phyloP scores from a whole-genome alignment of 1,284 basidiomycete genomes.

The Mixia osmundae region DNA sequence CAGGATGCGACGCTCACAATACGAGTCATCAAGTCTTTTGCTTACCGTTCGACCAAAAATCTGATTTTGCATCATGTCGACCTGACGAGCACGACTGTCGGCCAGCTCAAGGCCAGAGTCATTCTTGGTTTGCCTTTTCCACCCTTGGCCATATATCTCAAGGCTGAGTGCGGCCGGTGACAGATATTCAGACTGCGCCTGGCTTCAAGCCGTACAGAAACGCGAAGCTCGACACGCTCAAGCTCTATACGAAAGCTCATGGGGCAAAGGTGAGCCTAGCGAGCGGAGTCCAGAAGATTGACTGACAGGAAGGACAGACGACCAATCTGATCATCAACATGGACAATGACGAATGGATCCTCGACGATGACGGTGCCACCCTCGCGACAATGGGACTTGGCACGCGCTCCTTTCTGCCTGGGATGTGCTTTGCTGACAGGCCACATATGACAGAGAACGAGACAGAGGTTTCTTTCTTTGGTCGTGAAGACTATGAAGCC shows the following conservation, averaged over 20 bases:
- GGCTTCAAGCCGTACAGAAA: constrained; percentile 72
- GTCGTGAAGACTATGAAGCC: constrained; percentile 42
- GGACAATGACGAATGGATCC: constrained; percentile 78
- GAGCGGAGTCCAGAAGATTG: no score
- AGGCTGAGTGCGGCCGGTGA: not conserved
- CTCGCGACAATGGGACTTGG: constrained; percentile 50
- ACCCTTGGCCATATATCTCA: not conserved
- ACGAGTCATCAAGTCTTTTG: constrained; percentile 84
- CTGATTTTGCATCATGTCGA: constrained; percentile 64
- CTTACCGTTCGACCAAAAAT: constrained; percentile 68
- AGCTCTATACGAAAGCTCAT: constrained; percentile 82
- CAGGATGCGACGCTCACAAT: constrained; percentile 63
- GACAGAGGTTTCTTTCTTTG: constrained; percentile 78
- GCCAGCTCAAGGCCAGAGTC: constrained; percentile 44
- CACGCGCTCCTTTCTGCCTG: no score
- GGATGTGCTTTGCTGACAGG: no score
- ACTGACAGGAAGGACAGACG: constrained; percentile 47
- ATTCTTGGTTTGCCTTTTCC: constrained; percentile 31
- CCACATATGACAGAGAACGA: constrained; percentile 65
- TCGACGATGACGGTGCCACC: constrained; percentile 38
- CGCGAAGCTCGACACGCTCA: constrained; percentile 56
- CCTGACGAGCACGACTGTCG: constrained; percentile 50
- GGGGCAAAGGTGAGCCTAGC: constrained; percentile 64
- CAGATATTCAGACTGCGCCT: constrained; percentile 43
- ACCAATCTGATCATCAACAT: constrained; percentile 87